Evolutionary conservation across 805 yeast species (phyloP).

Genomic region (Metschnikowia cubensis): DNA sequence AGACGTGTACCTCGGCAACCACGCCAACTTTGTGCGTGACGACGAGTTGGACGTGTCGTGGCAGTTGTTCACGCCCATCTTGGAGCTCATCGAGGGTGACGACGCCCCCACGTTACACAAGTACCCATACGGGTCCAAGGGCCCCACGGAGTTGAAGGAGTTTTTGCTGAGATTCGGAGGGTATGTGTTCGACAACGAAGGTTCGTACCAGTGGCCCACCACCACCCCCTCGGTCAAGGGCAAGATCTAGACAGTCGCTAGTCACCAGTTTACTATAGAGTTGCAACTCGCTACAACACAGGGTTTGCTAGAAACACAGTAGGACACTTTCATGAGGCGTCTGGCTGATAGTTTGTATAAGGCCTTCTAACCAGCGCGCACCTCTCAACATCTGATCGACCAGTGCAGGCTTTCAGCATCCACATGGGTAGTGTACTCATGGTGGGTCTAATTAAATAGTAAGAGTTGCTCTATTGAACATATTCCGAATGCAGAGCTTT

Average conservation of each 20-base stretch:
- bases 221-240: constrained; percentile 47
- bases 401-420: too few relatives aligned
- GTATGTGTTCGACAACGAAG: constrained; percentile 59
- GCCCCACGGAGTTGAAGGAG: constrained; percentile 62
- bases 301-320: background rate
- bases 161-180: constrained; percentile 54
- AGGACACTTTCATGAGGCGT: too few relatives aligned
- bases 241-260: constrained; percentile 18
- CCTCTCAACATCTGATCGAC: too few relatives aligned
- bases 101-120: constrained; percentile 62
- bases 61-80: constrained; percentile 88
- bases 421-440: too few relatives aligned
- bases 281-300: background rate
- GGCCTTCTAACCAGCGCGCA: too few relatives aligned
- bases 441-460: too few relatives aligned
- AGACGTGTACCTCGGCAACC: constrained; percentile 88
- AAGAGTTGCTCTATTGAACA: too few relatives aligned
- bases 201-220: constrained; percentile 87
- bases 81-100: constrained; percentile 71
- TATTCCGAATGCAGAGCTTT: too few relatives aligned
- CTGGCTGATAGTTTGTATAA: too few relatives aligned
- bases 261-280: background rate
- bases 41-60: constrained; percentile 94
- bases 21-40: constrained; percentile 95
- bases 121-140: constrained; percentile 89